A percentile compares a stretch with the other conserved stretches of the same genome.
phyloP scores from a whole-genome alignment of 345 rosid genomes.

The Lagerstroemia speciosa region DNA sequence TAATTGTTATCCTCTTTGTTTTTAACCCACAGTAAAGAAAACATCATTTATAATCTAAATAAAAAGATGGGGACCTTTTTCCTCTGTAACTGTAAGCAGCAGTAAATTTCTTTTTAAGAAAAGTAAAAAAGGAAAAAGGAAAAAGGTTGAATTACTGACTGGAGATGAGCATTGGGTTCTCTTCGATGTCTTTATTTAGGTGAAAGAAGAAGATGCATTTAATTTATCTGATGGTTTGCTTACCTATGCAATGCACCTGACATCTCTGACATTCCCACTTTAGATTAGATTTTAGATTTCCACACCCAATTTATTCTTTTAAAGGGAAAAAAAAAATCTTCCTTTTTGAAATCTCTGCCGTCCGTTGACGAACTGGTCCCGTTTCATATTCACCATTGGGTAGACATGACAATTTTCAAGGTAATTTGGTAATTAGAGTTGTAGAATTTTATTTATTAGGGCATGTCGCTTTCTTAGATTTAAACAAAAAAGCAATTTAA shows the following conservation, averaged over 20 bases:
- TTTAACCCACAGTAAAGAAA: too few species aligned
- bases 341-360: too few species aligned
- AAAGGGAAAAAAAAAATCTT: too few species aligned
- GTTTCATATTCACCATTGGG: too few species aligned
- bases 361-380: too few species aligned
- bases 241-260: slow-evolving; percentile 11
- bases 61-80: not conserved
- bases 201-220: not conserved
- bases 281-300: slow-evolving; percentile 1
- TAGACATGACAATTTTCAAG: too few species aligned
- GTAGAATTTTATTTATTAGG: too few species aligned
- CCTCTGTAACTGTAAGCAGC: not conserved
- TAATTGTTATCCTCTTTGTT: too few species aligned
- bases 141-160: not conserved
- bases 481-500: too few species aligned
- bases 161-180: slow-evolving; percentile 11
- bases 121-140: not conserved
- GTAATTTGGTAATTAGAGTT: not conserved
- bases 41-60: too few species aligned
- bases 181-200: slow-evolving; percentile 1
- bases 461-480: too few species aligned
- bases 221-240: not conserved
- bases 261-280: slow-evolving; percentile 13
- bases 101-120: not conserved
- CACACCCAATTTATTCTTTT: too few species aligned